These are phyloP conservation scores for Phialocephala sp. DNA, from an alignment of 2,329 filamentous ascomycete genomes.

Conservation along the genomic window DNA sequence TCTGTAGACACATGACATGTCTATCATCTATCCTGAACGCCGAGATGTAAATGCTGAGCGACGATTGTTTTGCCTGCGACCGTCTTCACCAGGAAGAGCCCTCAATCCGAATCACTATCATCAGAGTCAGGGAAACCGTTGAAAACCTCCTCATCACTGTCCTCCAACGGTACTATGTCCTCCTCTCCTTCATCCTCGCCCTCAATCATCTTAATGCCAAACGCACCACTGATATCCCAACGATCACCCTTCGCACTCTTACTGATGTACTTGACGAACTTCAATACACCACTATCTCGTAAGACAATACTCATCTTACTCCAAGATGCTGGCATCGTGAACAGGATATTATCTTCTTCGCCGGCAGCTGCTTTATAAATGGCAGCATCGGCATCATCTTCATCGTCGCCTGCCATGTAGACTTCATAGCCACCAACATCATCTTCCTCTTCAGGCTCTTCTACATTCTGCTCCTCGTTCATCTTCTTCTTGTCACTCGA, in stretches of 20 bases:
- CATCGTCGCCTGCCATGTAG: conserved; percentile 91
- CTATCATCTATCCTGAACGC: conserved; percentile 1
- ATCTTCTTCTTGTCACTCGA: conserved; percentile 40
- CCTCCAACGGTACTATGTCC: conserved; percentile 46
- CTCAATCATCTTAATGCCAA: conserved; percentile 68
- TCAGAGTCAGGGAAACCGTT: conserved; percentile 57
- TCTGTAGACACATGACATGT: neutral
- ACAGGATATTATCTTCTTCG: conserved; percentile 77
- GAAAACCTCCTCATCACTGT: conserved; percentile 58
- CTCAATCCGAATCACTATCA: conserved; percentile 42
- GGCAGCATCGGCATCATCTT: conserved; percentile 74
- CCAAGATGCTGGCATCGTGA: conserved; percentile 76
- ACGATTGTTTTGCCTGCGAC: neutral
- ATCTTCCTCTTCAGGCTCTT: conserved; percentile 49
- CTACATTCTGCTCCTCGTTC: conserved; percentile 22
- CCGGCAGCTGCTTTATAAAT: conserved; percentile 75
- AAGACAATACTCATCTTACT: conserved; percentile 92
- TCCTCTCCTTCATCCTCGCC: conserved; percentile 47
- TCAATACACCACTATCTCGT: conserved; percentile 82
- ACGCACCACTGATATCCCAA: conserved; percentile 86
- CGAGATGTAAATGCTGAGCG: neutral
- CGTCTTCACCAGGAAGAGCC: neutral
- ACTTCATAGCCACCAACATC: conserved; percentile 80
- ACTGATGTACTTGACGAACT: conserved; percentile 97
- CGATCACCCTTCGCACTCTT: conserved; percentile 81